Evolutionary conservation across 257 asterid species (phyloP), one percentile per base, ranked within the genome.

Genomic region (Primulina huaijiensis): DNA sequence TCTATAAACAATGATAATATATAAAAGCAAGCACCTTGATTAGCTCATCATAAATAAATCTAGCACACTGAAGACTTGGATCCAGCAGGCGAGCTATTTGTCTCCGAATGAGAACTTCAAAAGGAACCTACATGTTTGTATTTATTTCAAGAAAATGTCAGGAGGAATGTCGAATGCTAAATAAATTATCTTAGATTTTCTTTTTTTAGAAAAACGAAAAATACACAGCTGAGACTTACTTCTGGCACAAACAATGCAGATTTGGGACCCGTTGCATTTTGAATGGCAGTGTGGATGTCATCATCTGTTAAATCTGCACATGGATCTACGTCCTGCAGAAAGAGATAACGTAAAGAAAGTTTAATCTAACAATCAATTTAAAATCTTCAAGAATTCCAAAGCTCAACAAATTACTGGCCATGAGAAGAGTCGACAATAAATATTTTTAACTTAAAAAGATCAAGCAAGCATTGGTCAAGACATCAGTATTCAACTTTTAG

Each of bases 21-120:
- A 62, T 31, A 64, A 30, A 68, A 66, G n/a, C 19, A 30, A 29
- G 62, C 78, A 91, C 99, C 96, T 87, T 94, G 75, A 94, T 86
- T 73, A 94, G 81, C 88, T 94, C 99, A 80, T 91, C 97, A 46
- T 86, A 94, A 71, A 94, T 83, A 78, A 91, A 94, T 76, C 96
- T 81, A 60, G 97, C 92, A 82, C 98, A 94, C 77, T 94, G 98
- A 71, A 94, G 92, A 83, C 98, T 92, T 33, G 98, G 98, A 77
- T 94, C 98, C 90, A 84, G 80, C 68, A 94, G 76, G 12, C 97
- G 95, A 67, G 96, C 90, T 43, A 94, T 91, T 81, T 94, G 95
- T 68, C 88, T 89, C 74, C 92, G 86, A 64, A 89, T 75, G 77
- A 94, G 96, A 84, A 89, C 94, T 81, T 94, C 99, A 83, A 94